A percentile compares a stretch with the other conserved stretches of the same genome.
Conservation (phyloP, 148 eudicot genomes). For the Nepenthes gracilis region DNA sequence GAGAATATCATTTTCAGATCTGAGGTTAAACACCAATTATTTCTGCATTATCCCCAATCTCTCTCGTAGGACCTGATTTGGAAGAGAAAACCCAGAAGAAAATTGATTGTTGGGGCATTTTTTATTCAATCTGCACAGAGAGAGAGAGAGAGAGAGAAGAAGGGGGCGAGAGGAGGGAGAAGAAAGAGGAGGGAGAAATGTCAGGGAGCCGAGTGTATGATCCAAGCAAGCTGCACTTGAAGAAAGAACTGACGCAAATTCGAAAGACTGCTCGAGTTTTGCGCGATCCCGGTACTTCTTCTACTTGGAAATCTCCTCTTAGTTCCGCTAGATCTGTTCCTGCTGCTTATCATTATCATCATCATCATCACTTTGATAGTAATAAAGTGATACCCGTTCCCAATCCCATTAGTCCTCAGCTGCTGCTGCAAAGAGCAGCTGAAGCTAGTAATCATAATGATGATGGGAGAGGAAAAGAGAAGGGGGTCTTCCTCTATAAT, state of each 20-base stretch:
- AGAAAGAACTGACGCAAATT: slow-evolving; percentile 91
- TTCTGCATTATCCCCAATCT: too few species aligned
- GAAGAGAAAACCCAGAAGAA: too few species aligned
- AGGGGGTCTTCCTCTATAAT: slow-evolving; percentile 60
- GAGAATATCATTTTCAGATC: too few species aligned
- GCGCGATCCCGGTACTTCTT: slow-evolving; percentile 91
- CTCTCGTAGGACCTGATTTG: too few species aligned
- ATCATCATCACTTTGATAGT: slow-evolving; percentile 16
- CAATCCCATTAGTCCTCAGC: neutral
- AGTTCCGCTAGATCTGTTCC: slow-evolving; percentile 61
- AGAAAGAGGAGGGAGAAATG: slow-evolving; percentile 9
- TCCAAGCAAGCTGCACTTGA: slow-evolving; percentile 89
- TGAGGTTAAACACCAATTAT: too few species aligned
- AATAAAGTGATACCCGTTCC: slow-evolving; percentile 9
- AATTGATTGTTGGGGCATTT: too few species aligned
- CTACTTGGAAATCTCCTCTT: slow-evolving; percentile 82
- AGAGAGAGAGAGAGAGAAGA: neutral
- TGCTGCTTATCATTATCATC: slow-evolving; percentile 6
- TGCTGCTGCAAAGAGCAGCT: neutral
- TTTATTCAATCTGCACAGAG: neutral
- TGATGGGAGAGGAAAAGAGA: slow-evolving; percentile 24
- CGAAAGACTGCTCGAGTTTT: slow-evolving; percentile 66
- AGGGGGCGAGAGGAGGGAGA: slow-evolving; percentile 1
- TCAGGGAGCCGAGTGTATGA: slow-evolving; percentile 40
- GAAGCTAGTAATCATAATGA: slow-evolving; percentile 2